Evolutionary conservation across 352 stramenopile species (phyloP).

Genomic region (Thalassiosira ordinaria): DNA sequence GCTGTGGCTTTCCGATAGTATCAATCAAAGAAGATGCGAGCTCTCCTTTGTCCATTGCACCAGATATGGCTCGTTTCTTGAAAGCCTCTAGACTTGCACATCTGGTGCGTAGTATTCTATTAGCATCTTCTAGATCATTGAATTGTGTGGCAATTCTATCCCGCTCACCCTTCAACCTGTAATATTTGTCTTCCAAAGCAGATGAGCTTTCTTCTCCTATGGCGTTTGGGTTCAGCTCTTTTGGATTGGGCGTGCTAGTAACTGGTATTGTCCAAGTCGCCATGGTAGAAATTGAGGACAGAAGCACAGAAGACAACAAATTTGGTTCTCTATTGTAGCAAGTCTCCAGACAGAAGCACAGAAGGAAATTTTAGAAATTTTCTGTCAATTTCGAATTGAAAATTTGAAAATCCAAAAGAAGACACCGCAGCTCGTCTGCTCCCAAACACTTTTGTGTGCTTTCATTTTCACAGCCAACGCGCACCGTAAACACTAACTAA

Average conservation of each 20-base stretch:
- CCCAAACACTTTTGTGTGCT: too few species aligned
- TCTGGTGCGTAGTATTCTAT: slow-evolving; percentile 24
- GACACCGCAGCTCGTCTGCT: too few species aligned
- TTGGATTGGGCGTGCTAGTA: too few species aligned
- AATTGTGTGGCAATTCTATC: slow-evolving; percentile 8
- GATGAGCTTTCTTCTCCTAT: not conserved
- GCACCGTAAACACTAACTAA: too few species aligned
- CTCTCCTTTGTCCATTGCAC: not conserved
- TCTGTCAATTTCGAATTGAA: too few species aligned
- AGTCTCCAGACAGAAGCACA: too few species aligned
- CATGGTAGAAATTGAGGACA: too few species aligned
- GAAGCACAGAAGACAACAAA: too few species aligned
- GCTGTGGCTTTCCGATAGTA: not conserved
- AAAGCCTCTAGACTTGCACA: slow-evolving; percentile 25
- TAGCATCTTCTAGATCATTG: slow-evolving; percentile 22
- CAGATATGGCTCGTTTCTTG: slow-evolving; percentile 8
- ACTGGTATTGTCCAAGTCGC: slow-evolving; percentile 17
- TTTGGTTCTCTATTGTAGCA: too few species aligned
- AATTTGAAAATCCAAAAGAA: too few species aligned
- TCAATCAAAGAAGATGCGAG: not conserved
- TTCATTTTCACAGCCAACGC: too few species aligned
- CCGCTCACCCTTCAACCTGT: slow-evolving; percentile 22
- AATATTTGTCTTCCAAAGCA: slow-evolving; percentile 26
- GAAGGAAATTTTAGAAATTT: not conserved
- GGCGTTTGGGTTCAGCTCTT: too few species aligned